Base-by-base conservation (phyloP, 805 yeast genomes). In the Cyberlindnera maritima region DNA sequence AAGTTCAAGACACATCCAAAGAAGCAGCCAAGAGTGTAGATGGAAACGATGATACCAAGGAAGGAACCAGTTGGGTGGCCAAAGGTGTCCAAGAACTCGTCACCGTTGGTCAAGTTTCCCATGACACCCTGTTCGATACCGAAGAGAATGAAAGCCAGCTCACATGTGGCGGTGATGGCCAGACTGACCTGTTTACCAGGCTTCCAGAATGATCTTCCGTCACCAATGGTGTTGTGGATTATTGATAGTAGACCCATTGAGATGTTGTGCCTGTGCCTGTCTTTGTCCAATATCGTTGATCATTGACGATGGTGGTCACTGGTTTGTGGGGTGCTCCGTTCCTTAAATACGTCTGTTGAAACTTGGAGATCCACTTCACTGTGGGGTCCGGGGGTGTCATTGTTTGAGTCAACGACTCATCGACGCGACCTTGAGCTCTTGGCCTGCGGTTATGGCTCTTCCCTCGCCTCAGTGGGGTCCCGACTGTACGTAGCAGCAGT, bases 1-100 rank as follows among this genome's bases (percentile, higher is more conserved):
- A 74, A 72, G 61, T 54, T 65, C 54, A 47, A 59, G 59, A 60
- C 59, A 61, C 55, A 67, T 45, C 61, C 63, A 39, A 53, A 50
- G 41, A 59, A 52, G 39, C 61, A 55, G 12, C 62, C 63, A 17
- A 59, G 47, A n/a, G 54, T 44, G 40, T 52, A 53, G 36, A 67
- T 60, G 50, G 65, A 60, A 37, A 68, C 64, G 39, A 66, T 61
- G 44, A 65, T 61, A 34, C 69, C 63, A 18, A 60, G 54, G 38
- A 54, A 43, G 6, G 46, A 31, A 13, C 48, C 54, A 19, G 44
- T 44, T 12, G 54, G 54, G 34, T 47, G 14, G 6, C 43, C 48
- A 17, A 47, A 47, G 1, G 40, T 32, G 3, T 31, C 17, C 3
- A 44, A 28, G 38, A 50, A 47, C 18, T 44, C 36, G 20, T 41